phyloP scores from a whole-genome alignment of 2,329 filamentous ascomycete genomes.

The Thyridium curvatum region DNA sequence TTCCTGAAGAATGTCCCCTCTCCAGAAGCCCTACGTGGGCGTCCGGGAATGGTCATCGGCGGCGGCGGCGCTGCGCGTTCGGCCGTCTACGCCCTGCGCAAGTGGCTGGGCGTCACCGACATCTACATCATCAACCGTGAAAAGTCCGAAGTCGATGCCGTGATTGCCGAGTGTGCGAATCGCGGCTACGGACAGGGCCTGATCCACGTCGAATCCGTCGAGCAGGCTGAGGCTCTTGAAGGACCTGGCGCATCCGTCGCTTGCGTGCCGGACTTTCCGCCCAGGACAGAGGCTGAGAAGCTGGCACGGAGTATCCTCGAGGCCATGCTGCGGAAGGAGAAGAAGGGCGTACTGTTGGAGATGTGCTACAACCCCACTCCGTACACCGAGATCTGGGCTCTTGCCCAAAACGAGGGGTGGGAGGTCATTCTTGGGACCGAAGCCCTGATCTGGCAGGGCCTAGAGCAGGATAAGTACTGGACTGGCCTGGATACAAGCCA shows the following conservation, averaged over 20 bases:
- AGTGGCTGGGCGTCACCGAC: conserved; percentile 58
- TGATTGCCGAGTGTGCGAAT: conserved; percentile 56
- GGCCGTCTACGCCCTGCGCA: conserved; percentile 68
- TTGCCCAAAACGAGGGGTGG: conserved; percentile 60
- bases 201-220: conserved; percentile 52
- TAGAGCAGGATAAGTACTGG: conserved; percentile 64
- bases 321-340: conserved; percentile 17
- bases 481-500: conserved; percentile 53
- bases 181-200: conserved; percentile 55
- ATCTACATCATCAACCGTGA: conserved; percentile 79
- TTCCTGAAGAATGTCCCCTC: conserved; percentile 52
- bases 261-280: conserved; percentile 72
- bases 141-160: conserved; percentile 55
- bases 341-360: conserved; percentile 39
- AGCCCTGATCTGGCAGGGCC: conserved; percentile 69
- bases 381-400: conserved; percentile 57
- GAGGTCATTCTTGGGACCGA: conserved; percentile 70
- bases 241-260: conserved; percentile 63
- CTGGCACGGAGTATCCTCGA: conserved; percentile 50
- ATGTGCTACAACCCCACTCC: conserved; percentile 79
- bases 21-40: conserved; percentile 40
- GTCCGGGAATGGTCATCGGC: conserved; percentile 67
- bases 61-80: conserved; percentile 74
- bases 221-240: conserved; percentile 52
- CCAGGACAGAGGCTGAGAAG: conserved; percentile 56